Evolutionary conservation across 208 protist species (phyloP).

Genomic region (Crithidia acanthocephali): DNA sequence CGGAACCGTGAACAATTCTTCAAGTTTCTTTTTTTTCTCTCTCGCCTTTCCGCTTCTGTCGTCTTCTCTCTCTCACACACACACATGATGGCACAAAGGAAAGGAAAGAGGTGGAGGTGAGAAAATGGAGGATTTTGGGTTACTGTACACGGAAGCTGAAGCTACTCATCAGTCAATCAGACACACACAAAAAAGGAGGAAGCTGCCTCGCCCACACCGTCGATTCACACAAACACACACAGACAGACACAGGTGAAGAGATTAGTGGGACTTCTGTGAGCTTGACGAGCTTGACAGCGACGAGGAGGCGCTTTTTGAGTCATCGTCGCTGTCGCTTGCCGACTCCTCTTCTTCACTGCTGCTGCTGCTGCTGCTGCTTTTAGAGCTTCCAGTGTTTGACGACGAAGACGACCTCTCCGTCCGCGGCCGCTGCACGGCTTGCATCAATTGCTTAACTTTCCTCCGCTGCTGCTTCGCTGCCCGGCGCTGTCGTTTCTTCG

Average conservation of each 20-base stretch:
- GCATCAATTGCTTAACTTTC: constrained; percentile 30
- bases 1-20: too few relatives aligned
- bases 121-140: background rate
- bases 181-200: background rate
- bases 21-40: too few relatives aligned
- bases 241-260: background rate
- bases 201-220: background rate
- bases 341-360: background rate
- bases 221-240: background rate
- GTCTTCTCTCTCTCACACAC: too few relatives aligned
- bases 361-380: constrained; percentile 5
- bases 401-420: constrained; percentile 1
- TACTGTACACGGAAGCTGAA: background rate
- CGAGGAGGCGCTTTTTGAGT: background rate
- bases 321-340: constrained; percentile 16
- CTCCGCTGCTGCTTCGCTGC: constrained; percentile 37
- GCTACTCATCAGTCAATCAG: background rate
- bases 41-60: too few relatives aligned
- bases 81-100: too few relatives aligned
- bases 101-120: background rate
- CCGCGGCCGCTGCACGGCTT: constrained; percentile 22
- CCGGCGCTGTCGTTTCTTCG: constrained; percentile 64
- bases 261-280: too few relatives aligned
- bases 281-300: constrained; percentile 6
- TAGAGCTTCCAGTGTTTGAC: background rate